Base-by-base conservation (phyloP, 352 stramenopile species). In the Aphanomyces cochlioides region DNA sequence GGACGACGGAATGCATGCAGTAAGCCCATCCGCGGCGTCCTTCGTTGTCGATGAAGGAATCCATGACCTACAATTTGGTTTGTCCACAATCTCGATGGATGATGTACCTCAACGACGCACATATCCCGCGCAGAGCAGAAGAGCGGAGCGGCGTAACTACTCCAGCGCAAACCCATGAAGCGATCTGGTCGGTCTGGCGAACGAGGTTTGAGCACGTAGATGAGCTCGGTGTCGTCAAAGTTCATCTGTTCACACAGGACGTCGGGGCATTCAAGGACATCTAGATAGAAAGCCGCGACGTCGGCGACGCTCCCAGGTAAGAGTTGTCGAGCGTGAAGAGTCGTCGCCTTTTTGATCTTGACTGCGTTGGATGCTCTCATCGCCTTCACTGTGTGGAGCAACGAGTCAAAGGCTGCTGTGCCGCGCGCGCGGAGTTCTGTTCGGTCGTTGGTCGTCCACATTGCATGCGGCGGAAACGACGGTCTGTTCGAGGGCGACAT, bases 1-100 rank as follows among this genome's bases (percentile, higher is more conserved):
- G 80, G 38, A 82, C 77, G 53, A 90, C 67, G 10, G 81, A 89
- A 57, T 86, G 80, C 2, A 82, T 83, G 66, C 81, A 84, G n/a
- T 75, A 63, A 0, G 83, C 83, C 83, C 83, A 90, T 10, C 83
- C 81, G 47, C 79, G 78, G 28, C 81, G 81, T 0, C 81, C 83
- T 13, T 79, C 57, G 39, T 87, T 78, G 67, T 85, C 76, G 17
- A 88, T 73, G 50, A 89, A 90, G 21, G 73, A 76, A 69, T 90
- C 80, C 76, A 82, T 87, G 69, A 85, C 86, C 71, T 78, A 50
- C 4, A 17, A 47, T 1, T 48, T 48, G 38, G 39, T 8, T n/a
- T 34, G 13, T 40, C 28, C 10, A 41, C 7, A 8, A 2, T 28
- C 28, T 28, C 17, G 13, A 41, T 37, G 7, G 13, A 43, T 7